Evolutionary conservation across 2,329 filamentous ascomycete species (phyloP), one percentile per base, ranked within the genome.

Genomic region (Clonostachys rhizophaga): DNA sequence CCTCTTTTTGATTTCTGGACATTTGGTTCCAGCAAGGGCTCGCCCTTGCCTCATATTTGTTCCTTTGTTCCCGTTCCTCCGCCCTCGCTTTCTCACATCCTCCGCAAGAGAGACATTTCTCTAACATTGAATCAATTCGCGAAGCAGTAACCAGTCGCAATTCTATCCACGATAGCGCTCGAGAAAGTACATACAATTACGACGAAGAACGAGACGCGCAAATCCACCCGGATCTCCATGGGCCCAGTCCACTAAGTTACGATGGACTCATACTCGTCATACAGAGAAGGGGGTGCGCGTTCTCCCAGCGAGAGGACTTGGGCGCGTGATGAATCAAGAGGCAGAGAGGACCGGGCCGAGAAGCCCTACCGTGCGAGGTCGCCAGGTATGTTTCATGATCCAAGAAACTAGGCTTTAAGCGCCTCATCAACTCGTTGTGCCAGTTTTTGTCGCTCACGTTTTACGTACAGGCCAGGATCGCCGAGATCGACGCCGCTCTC

Each of bases 361-460:
- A 75, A 70, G 40, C 84, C 83, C 52, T 84, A 86, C 55, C 78
- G 84, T 49, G 79, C 78, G 50, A 78, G 86, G 62, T 89, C 86
- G 56, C 85, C 86, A 64, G 84, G 86, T 89, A 76, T 62, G 83
- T 78, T 18, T 12, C 24, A 14, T 30, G 17, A 14, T 12, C 45
- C 10, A 13, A 34, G 18, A 9, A 16, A 45, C 2, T 8, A 36
- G 9, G 37, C 53, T 30, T 36, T 18, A 30, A 30, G 24, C 24
- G 24, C 24, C 9, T 30, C 8, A 30, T 30, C 8, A 30, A 10
- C 24, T 37, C 5, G 16, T 6, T 42, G 24, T 30, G 24, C 24
- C 24, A 30, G 6, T 30, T 30, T 24, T 30, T 10, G 24, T 30
- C 9, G 24, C 40, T 47, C 39, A 48, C 47, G 18, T 34, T 11